Evolutionary conservation across 2,329 filamentous ascomycete species (phyloP), one percentile per base, ranked within the genome.

Genomic region (Dactylella cylindrospora): DNA sequence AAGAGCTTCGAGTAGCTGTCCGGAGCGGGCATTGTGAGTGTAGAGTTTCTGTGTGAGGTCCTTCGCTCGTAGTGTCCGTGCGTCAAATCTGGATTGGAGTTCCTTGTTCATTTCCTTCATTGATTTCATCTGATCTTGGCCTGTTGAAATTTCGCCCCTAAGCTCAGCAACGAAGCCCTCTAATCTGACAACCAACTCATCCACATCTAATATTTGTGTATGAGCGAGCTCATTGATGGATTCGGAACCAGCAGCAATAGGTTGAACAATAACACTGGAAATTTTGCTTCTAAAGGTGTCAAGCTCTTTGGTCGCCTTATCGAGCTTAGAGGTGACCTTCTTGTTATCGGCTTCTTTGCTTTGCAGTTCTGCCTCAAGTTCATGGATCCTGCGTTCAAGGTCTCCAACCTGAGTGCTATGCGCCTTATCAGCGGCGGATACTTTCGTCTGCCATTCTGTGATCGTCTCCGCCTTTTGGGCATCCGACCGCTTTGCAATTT

Each of bases 1-100:
- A 3, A 97, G 78, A 23, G 89, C 82, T 70, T 97, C 90, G 0
- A 98, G 78, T 40, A 98, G 81, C 45, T 85, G 83, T 59, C 82
- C 81, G n/a, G 96, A 77, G 19, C 88, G 84, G 67, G 94, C 87
- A 65, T 93, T 90, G 64, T 95, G 88, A 1, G 83, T 79, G 71
- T 88, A 94, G 3, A 96, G 77, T 52, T 84, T 83, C 69, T 90
- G 86, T 1, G 90, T 94, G 9, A 97, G 76, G 65, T 96, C 88
- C 71, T 88, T 89, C 3, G 88, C 84, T 65, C 84, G 84, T 46
- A 78, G 76, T 32, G 85, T 85, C 38, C 89, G 86, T 38, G 81
- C 78, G 35, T 89, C 83, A 39, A 88, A 81, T 44, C 84, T 81
- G 19, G 75, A 75, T 12, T 76, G 76, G 12, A 84, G 71, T 2